Evolutionary conservation across 1,284 basidiomycete genomes (phyloP).

Genomic region (Tilletia caries): DNA sequence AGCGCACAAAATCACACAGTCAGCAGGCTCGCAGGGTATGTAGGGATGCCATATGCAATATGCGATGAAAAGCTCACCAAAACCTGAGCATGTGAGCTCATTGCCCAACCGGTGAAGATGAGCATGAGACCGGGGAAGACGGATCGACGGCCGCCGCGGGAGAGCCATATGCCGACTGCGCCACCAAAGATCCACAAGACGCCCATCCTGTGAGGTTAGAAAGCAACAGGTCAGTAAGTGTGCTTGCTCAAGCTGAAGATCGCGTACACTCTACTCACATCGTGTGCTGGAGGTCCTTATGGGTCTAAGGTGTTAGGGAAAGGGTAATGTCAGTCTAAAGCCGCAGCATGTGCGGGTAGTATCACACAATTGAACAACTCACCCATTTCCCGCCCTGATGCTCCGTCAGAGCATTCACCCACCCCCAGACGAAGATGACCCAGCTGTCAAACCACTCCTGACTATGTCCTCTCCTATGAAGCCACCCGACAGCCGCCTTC

Average conservation of each 20-base stretch:
- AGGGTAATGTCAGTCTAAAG: too few species aligned
- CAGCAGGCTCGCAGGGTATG: not conserved
- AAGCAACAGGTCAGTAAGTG: not conserved
- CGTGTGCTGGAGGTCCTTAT: slow-evolving; percentile 94
- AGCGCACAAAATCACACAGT: not conserved
- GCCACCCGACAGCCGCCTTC: slow-evolving; percentile 77
- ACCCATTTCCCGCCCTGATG: slow-evolving; percentile 46
- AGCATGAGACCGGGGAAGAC: slow-evolving; percentile 80
- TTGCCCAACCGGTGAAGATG: slow-evolving; percentile 72
- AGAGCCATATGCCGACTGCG: slow-evolving; percentile 77
- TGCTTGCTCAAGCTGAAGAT: not conserved
- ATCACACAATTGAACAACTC: too few species aligned
- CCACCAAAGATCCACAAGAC: slow-evolving; percentile 80
- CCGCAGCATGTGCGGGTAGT: too few species aligned
- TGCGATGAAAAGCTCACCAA: slow-evolving; percentile 77
- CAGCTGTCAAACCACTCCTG: slow-evolving; percentile 90
- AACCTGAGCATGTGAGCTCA: slow-evolving; percentile 83
- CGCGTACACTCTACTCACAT: slow-evolving; percentile 23
- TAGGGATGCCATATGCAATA: slow-evolving; percentile 54
- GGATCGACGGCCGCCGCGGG: slow-evolving; percentile 77
- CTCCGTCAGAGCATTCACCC: slow-evolving; percentile 90
- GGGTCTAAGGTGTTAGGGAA: slow-evolving; percentile 56
- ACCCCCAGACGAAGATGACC: slow-evolving; percentile 78
- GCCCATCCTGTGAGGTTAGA: slow-evolving; percentile 30
- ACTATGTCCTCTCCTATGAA: slow-evolving; percentile 59